Base-by-base conservation (phyloP, 2,329 filamentous ascomycete species). In the Rhinocladiella similis region DNA sequence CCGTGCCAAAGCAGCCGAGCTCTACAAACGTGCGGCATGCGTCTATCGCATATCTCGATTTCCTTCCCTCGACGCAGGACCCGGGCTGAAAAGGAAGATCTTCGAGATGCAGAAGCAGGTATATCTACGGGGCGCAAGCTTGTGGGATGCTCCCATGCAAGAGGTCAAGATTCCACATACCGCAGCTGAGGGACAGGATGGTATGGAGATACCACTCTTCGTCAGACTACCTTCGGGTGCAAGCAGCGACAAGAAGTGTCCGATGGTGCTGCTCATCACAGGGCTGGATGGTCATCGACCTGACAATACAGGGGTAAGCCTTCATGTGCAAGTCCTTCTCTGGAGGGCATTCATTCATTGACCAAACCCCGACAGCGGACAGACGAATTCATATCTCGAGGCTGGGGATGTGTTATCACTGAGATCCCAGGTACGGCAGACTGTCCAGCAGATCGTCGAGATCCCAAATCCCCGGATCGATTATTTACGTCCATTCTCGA, bases 41-140 rank as follows among this genome's bases (percentile, higher is more conserved):
- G 78, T 91, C 9, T 86, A 88, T 71, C 81, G 88, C 50, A 90
- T 91, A 61, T 80, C 85, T 0, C 80, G 88, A 13, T 90, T 91
- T 66, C 87, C 88, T 3, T 61, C 59, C 2, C 51, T 63, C 41
- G 60, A 63, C 36, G 57, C 60, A 10, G 59, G 55, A n/a, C 53
- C 60, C 42, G 68, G 70, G 1, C 68, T 71, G 47, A 86, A 91
- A 70, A 80, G 83, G 62, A 69, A 78, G 25, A 87, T 86, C 1
- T 91, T 87, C 82, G 74, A 80, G 62, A 73, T 78, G 53, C 86
- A 89, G 64, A 90, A 90, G 69, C 70, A 78, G 25, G 78, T 80
- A 0, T 88, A 87, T 61, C 69, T 83, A 47, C 83, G 83, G 66
- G 87, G 81, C 0, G 80, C 72, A 1, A 70, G 66, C 18, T 69